A percentile compares a stretch with the other conserved stretches of the same genome.
phyloP scores from a whole-genome alignment of 2,329 filamentous ascomycete genomes.

The Fusarium fracticaudum region DNA sequence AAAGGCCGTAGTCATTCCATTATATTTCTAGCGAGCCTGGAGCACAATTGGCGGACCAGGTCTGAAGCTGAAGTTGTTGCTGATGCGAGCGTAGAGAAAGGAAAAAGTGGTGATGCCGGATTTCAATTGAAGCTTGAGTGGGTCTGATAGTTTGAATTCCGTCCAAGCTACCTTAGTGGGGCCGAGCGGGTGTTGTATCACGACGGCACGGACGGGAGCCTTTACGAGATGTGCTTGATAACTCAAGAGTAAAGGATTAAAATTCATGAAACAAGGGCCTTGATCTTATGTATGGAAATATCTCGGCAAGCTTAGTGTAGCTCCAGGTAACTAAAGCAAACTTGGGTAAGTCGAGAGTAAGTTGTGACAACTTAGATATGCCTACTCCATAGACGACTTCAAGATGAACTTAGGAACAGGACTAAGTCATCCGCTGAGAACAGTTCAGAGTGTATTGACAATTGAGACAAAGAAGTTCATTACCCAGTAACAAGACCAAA shows the following conservation, averaged over 20 bases:
- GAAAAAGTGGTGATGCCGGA: slow-evolving; percentile 24
- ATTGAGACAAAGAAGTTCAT: background rate
- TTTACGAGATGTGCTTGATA: background rate
- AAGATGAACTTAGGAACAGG: background rate
- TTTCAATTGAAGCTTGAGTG: slow-evolving; percentile 25
- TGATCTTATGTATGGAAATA: fast-evolving
- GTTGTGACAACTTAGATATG: background rate
- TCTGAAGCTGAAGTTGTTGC: background rate
- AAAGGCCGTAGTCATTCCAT: slow-evolving; percentile 50
- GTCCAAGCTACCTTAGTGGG: slow-evolving; percentile 8
- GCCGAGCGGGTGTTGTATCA: background rate
- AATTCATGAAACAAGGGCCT: background rate
- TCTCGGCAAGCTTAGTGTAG: background rate
- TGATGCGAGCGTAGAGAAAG: background rate
- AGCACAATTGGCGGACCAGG: slow-evolving; percentile 20
- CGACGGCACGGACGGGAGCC: background rate
- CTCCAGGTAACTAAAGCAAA: background rate
- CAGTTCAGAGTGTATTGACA: background rate
- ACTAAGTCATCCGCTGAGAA: background rate
- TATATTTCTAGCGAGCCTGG: slow-evolving; percentile 27
- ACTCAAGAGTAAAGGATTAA: background rate
- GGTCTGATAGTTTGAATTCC: slow-evolving; percentile 13
- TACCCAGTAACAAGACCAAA: background rate
- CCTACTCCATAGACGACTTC: background rate
- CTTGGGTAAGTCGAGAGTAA: background rate